These are phyloP conservation scores for Schrenkiella parvula DNA, from an alignment of 345 rosid genomes.

Conservation along the genomic window DNA sequence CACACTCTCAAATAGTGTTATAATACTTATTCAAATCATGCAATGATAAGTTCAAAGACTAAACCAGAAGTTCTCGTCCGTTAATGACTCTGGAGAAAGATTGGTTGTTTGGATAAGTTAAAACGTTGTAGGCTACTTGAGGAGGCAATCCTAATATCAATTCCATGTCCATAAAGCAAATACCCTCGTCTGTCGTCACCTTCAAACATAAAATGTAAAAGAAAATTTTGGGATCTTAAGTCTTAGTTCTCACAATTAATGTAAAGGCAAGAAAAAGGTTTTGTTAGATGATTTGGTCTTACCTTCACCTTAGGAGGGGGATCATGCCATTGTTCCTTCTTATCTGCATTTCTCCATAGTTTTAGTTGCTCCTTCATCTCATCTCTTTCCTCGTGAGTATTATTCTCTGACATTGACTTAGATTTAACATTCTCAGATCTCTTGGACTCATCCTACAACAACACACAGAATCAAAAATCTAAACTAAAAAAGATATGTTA, in stretches of 20 bases:
- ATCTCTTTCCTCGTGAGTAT: not conserved
- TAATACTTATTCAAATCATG: not conserved
- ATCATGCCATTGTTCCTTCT: constrained; percentile 55
- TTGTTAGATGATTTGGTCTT: not conserved
- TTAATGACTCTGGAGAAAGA: not conserved
- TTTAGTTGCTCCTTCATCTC: not conserved
- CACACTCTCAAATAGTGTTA: too few relatives aligned
- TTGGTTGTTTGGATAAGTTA: not conserved
- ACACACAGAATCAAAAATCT: not conserved
- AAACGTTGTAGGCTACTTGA: not conserved
- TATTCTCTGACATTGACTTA: not conserved
- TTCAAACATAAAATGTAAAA: not conserved
- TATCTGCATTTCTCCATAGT: constrained; percentile 14
- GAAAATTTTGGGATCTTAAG: too few relatives aligned
- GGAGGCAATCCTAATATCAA: constrained; percentile 7
- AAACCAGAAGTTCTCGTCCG: not conserved
- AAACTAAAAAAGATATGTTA: too few relatives aligned
- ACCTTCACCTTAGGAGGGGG: constrained; percentile 56
- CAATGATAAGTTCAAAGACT: not conserved
- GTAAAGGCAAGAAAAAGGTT: not conserved
- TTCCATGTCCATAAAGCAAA: not conserved
- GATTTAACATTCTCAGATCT: not conserved
- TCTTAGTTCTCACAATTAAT: not conserved
- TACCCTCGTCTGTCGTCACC: not conserved
- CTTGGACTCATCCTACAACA: constrained; percentile 31